These are phyloP conservation scores for Pyrenochaeta sp. DNA, from an alignment of 2,329 filamentous ascomycete species.

Conservation along the genomic window DNA sequence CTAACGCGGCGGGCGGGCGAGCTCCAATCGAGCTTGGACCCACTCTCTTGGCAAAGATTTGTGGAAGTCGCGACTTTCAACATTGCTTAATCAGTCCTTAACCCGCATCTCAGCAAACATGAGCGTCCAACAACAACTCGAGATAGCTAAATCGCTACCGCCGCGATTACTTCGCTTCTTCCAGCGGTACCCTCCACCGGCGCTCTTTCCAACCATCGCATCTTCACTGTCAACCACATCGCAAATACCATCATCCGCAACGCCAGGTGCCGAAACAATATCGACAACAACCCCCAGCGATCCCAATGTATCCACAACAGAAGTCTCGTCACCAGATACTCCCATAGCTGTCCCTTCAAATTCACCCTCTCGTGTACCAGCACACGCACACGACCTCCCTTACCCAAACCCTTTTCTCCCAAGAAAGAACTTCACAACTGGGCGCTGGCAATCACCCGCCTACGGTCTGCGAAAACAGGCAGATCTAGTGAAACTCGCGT, in stretches of 20 bases:
- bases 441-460: conserved; percentile 82
- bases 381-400: conserved; percentile 53
- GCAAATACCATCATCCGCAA: conserved; percentile 18
- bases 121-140: conserved; percentile 49
- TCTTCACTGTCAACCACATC: conserved; percentile 26
- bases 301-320: conserved; percentile 51
- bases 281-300: conserved; percentile 40
- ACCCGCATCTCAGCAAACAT: conserved; percentile 21
- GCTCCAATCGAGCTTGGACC: neutral
- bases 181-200: conserved; percentile 81
- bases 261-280: conserved; percentile 16
- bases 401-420: conserved; percentile 82
- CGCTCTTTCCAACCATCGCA: conserved; percentile 51
- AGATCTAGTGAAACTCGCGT: conserved; percentile 86
- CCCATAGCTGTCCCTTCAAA: conserved; percentile 25
- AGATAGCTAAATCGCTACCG: conserved; percentile 76
- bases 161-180: conserved; percentile 85
- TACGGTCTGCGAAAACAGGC: conserved; percentile 89
- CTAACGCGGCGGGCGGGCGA: neutral
- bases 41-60: neutral
- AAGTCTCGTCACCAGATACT: conserved; percentile 35
- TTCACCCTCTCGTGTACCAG: conserved; percentile 20
- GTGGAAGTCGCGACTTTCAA: neutral
- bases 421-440: conserved; percentile 79
- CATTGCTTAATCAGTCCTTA: neutral